Evolutionary conservation across 1,139 yeast species (phyloP), one percentile per base, ranked within the genome.

Genomic region (Spathaspora sp.): DNA sequence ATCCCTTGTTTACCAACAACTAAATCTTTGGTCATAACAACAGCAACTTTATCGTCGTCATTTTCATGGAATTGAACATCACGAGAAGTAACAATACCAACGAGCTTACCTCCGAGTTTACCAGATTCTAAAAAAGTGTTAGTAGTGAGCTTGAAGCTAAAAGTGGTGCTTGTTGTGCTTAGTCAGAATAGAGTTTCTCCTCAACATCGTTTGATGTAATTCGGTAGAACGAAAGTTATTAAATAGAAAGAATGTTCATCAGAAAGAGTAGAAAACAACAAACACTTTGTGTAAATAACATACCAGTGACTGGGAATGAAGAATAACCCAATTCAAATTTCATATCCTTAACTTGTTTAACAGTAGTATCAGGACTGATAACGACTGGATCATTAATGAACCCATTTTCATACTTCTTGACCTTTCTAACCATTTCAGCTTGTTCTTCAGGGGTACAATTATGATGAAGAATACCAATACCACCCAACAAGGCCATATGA

Each of bases 221-320:
- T 86, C 97, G 96, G 99, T 86, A 93, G 99, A 93, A 93, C 98
- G 99, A 93, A 93, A 93, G 98, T 93, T 90, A 89, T 76, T 67
- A 67, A 65, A 56, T 54, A 58, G 63, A 58, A 59, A 61, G 57
- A 59, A 66, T 68, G 70, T 76, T 82, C 95, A 87, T 88, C 95
- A 85, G 41, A 41, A 20, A 44, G 49, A 51, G 43, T 11, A 39
- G 17, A 42, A 39, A 38, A 25, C 26, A 33, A 29, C 29, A 34
- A 20, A 26, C 7, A 45, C 43, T 42, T 34, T 13, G 16, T 13
- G 23, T 18, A 34, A 10, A 31, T 15, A 37, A 90, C 99, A 78
- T 89, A 93, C 98, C 97, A 72, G 99, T 95, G 65, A 93, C 96
- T 58, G 99, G 99, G 86, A 90, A 93, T 47, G 97, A 95, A 58